Conservation (phyloP, 2,329 filamentous ascomycete genomes). For the Neurospora crassa region DNA sequence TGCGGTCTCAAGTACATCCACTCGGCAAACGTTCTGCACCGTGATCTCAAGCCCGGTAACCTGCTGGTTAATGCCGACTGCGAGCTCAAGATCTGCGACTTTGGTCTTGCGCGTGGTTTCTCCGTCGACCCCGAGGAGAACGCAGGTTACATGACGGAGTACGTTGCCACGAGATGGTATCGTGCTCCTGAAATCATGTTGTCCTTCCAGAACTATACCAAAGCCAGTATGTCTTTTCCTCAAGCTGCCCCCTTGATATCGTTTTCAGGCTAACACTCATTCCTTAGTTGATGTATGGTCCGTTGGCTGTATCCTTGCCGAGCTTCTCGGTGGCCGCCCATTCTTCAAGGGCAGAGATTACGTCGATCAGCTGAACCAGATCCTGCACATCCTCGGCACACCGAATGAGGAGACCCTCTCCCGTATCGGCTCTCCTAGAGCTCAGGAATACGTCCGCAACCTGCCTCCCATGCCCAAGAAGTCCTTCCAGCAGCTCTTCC, state of each 20-base stretch:
- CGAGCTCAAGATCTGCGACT: conserved; percentile 98
- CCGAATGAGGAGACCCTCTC: conserved; percentile 90
- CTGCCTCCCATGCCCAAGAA: conserved; percentile 92
- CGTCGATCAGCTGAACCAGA: conserved; percentile 98
- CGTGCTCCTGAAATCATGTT: conserved; percentile 96
- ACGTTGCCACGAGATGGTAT: conserved; percentile 95
- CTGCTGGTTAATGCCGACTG: conserved; percentile 97
- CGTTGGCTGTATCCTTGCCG: conserved; percentile 93
- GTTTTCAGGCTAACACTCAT: not conserved
- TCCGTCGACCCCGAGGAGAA: conserved; percentile 97
- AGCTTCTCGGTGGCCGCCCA: conserved; percentile 87
- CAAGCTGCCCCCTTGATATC: not conserved
- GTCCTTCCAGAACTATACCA: conserved; percentile 99
- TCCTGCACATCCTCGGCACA: conserved; percentile 93
- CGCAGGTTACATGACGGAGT: conserved; percentile 99
- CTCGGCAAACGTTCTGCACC: conserved; percentile 93
- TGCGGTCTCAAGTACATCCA: conserved; percentile 99
- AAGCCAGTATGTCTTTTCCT: conserved; percentile 75
- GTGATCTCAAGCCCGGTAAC: conserved; percentile 95
- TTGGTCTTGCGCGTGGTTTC: conserved; percentile 91
- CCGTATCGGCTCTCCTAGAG: conserved; percentile 88
- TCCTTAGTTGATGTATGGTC: conserved; percentile 92
- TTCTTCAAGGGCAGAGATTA: conserved; percentile 99
- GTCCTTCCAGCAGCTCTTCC: conserved; percentile 79
- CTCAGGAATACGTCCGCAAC: conserved; percentile 97